Conservation (phyloP, 75 land plant genomes). For the Larix kaempferi region DNA sequence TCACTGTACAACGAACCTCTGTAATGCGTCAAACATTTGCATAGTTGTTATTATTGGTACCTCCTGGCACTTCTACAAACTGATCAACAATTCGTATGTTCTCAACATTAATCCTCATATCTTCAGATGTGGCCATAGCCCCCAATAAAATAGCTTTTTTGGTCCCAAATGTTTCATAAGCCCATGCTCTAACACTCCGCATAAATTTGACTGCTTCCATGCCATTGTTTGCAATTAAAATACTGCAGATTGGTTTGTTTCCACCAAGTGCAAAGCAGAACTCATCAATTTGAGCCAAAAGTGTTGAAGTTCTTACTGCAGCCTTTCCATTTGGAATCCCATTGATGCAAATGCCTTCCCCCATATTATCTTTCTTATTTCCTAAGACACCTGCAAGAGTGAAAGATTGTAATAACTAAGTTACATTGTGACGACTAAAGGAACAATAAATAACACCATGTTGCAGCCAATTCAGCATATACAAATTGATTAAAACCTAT, state of each 20-base stretch:
- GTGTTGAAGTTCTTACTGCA: slow-evolving; percentile 35
- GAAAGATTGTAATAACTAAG: not conserved
- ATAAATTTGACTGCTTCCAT: slow-evolving; percentile 99
- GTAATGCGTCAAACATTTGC: slow-evolving; percentile 98
- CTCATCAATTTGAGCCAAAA: slow-evolving; percentile 65
- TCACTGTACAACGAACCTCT: slow-evolving; percentile 53
- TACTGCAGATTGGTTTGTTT: slow-evolving; percentile 77
- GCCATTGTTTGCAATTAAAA: slow-evolving; percentile 96
- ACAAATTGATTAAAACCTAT: not conserved
- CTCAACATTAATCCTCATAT: slow-evolving; percentile 98
- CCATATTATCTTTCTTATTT: slow-evolving; percentile 17
- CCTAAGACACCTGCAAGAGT: not conserved
- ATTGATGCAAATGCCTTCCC: slow-evolving; percentile 31
- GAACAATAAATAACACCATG: not conserved
- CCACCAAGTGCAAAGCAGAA: slow-evolving; percentile 90
- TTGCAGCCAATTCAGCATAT: not conserved
- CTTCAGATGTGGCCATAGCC: slow-evolving; percentile 99
- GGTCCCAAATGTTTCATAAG: slow-evolving; percentile 91
- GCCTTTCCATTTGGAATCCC: slow-evolving; percentile 48
- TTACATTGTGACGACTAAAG: not conserved
- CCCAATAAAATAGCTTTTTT: slow-evolving; percentile 92
- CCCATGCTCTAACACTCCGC: slow-evolving; percentile 90
- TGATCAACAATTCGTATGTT: slow-evolving; percentile 99
- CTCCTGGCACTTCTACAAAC: slow-evolving; percentile 99
- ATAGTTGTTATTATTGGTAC: slow-evolving; percentile 99